Evolutionary conservation across 768 basidiomycete species (phyloP).

Genomic region (Suillus subaureus): DNA sequence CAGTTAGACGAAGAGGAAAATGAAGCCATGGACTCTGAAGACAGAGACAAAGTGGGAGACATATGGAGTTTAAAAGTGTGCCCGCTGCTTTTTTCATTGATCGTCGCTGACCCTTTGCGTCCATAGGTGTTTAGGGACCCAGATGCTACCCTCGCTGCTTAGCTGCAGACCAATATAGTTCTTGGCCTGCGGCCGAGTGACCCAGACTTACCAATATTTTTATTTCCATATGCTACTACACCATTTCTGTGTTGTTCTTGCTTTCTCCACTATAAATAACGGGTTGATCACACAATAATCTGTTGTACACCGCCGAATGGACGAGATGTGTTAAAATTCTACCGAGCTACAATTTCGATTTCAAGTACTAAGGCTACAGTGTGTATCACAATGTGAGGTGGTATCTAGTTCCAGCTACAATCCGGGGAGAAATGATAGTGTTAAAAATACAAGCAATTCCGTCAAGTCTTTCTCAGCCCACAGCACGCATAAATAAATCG

Average conservation of each 20-base stretch:
- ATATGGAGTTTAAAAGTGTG: conserved; percentile 78
- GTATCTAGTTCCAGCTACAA: conserved; percentile 2
- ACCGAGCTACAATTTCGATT: background rate
- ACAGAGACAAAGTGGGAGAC: conserved; percentile 58
- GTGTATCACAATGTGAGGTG: background rate
- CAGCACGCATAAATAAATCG: background rate
- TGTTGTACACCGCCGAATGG: conserved; percentile 12
- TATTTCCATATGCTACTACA: conserved; percentile 14
- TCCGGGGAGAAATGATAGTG: background rate
- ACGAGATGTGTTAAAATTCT: background rate
- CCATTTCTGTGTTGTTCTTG: conserved; percentile 14
- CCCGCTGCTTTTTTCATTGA: conserved; percentile 6
- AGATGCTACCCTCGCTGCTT: conserved; percentile 31
- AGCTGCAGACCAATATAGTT: conserved; percentile 18
- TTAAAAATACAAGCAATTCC: conserved; percentile 9
- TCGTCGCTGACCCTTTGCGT: conserved; percentile 2
- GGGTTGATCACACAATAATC: background rate
- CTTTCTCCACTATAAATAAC: background rate
- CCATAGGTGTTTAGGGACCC: conserved; percentile 49
- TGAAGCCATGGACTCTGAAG: conserved; percentile 38
- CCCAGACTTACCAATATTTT: conserved; percentile 11
- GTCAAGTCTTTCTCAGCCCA: background rate
- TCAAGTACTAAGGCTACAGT: conserved; percentile 11
- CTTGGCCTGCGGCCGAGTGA: conserved; percentile 14
- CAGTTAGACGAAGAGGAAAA: conserved; percentile 37